Evolutionary conservation across 169 alveolate genomes (phyloP), one percentile per base, ranked within the genome.

Genomic region (Plasmodium adleri): DNA sequence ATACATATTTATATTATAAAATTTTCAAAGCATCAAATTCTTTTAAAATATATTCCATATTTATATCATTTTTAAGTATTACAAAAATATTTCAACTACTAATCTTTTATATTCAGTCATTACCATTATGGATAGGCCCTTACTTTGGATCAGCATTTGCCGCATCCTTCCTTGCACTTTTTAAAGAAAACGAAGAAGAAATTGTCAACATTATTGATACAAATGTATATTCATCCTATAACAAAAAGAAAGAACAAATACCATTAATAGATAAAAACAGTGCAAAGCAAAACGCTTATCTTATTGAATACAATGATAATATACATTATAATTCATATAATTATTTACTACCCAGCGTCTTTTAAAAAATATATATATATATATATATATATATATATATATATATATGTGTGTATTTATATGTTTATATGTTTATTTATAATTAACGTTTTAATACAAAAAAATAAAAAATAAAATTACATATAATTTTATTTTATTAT

Each of bases 51-150:
- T 54, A 32, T 39, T 64, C 89, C 9, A 58, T 76, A 1, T 49
- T 76, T 45, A 22, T 64, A 15, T 76, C 89, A 8, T 76, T 76
- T 76, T 76, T 76, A 76, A 76, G 89, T 64, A 43, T 76, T 6
- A 52, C 78, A 5, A 76, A 76, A 39, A 76, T 76, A 64, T 50
- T 76, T 5, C 89, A 76, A 43, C 13, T 76, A 17, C 8, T 76
- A 32, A 76, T 47, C 13, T 76, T 76, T 22, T 76, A 76, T 56
- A 62, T 76, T 50, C 60, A 66, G 47, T 76, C 89, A 5, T 15
- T 76, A 52, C 89, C 89, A 15, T 49, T 76, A 68, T 76, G 89
- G 89, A 64, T 76, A 26, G 89, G 89, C n/a, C 89, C 89, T 2
- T 76, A 76, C 63, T 74, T 52, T 24, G 89, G 89, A 13, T 76